These are phyloP conservation scores for Francoa sonchifolia DNA, from an alignment of 441 rosid genomes.

Conservation along the genomic window DNA sequence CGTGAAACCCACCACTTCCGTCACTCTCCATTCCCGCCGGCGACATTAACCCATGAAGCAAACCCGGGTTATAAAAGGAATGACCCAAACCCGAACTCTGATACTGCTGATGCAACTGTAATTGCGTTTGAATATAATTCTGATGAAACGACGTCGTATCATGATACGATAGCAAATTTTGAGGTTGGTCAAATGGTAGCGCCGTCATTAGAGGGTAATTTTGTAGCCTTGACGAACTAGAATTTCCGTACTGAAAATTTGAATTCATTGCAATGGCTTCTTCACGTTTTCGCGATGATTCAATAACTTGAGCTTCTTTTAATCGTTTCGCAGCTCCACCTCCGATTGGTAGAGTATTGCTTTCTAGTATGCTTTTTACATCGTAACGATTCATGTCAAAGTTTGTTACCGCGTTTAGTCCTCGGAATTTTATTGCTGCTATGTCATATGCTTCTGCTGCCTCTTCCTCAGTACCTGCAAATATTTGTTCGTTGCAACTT, in stretches of 20 bases:
- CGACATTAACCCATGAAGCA: conserved; percentile 53
- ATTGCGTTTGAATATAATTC: conserved; percentile 60
- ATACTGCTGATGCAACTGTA: conserved; percentile 54
- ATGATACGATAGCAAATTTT: conserved; percentile 54
- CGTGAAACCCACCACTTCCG: conserved; percentile 32
- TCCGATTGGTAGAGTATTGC: conserved; percentile 82
- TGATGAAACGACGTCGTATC: conserved; percentile 40
- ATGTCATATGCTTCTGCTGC: conserved; percentile 98
- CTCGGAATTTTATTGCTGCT: conserved; percentile 90
- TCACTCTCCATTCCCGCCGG: conserved; percentile 32
- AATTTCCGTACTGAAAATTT: conserved; percentile 44
- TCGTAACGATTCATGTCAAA: conserved; percentile 92
- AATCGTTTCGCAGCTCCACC: conserved; percentile 92
- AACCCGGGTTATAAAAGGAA: conserved; percentile 49
- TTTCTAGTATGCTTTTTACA: conserved; percentile 86
- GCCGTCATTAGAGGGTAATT: conserved; percentile 45
- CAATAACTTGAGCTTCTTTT: conserved; percentile 93
- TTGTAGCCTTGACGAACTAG: conserved; percentile 47
- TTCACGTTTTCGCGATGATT: conserved; percentile 67
- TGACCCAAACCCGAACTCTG: conserved; percentile 21
- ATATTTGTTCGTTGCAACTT: background rate
- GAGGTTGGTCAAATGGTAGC: conserved; percentile 48
- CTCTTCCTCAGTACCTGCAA: conserved; percentile 89
- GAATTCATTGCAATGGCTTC: conserved; percentile 78
- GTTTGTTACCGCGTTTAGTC: conserved; percentile 88